phyloP scores from a whole-genome alignment of 805 yeast genomes.

The Wickerhamomyces mucosus region DNA sequence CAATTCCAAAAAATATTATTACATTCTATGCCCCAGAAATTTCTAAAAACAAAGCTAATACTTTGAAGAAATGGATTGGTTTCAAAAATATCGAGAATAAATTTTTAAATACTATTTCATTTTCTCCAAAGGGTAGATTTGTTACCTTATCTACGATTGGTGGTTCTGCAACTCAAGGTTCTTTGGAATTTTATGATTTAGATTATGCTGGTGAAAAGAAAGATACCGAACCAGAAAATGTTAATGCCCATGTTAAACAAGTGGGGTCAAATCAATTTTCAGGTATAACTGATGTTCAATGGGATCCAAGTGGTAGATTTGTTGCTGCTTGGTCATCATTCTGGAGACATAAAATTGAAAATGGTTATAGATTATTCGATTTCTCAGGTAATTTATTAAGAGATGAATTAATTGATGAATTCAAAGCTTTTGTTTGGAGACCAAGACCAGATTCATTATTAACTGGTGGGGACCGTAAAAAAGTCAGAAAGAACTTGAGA shows the following conservation, averaged over 20 bases:
- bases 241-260: conserved; percentile 22
- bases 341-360: conserved; percentile 78
- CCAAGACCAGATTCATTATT: conserved; percentile 85
- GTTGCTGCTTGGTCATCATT: conserved; percentile 81
- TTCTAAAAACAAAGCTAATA: conserved; percentile 31
- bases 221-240: conserved; percentile 31
- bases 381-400: conserved; percentile 68
- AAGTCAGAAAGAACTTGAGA: conserved; percentile 80
- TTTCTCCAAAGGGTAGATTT: conserved; percentile 94
- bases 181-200: conserved; percentile 77
- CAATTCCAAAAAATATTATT: conserved; percentile 55
- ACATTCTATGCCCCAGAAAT: conserved; percentile 81
- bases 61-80: conserved; percentile 46
- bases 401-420: conserved; percentile 71
- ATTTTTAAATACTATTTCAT: conserved; percentile 61
- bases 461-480: conserved; percentile 73
- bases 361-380: conserved; percentile 85
- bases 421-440: conserved; percentile 92
- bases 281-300: conserved; percentile 74
- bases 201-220: conserved; percentile 68
- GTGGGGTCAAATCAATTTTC: conserved; percentile 54
- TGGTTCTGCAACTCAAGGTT: conserved; percentile 42
- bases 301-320: conserved; percentile 97
- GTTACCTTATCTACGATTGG: conserved; percentile 41
- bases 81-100: conserved; percentile 50